A percentile compares a stretch with the other conserved stretches of the same genome.
phyloP scores from a whole-genome alignment of 768 basidiomycete species.

The Russula emetica region DNA sequence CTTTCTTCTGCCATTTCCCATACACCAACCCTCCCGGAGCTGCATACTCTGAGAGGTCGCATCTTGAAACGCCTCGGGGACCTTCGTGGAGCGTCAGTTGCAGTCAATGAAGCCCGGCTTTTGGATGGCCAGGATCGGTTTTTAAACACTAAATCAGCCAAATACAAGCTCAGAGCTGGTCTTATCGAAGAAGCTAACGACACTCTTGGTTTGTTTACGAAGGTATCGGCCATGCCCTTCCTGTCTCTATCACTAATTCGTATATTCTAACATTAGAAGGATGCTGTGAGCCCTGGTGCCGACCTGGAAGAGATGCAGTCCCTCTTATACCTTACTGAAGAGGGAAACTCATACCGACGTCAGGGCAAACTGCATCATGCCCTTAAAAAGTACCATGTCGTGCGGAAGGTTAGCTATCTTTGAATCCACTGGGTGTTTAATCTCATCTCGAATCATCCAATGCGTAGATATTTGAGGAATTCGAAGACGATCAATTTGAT shows the following conservation, averaged over 20 bases:
- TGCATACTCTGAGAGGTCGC: conserved; percentile 76
- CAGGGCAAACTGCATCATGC: conserved; percentile 69
- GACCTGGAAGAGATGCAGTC: conserved; percentile 98
- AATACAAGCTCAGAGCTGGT: conserved; percentile 84
- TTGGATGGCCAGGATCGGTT: conserved; percentile 95
- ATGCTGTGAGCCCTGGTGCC: conserved; percentile 60
- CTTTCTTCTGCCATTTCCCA: conserved; percentile 68
- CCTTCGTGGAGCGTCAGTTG: conserved; percentile 61
- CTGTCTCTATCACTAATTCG: not conserved
- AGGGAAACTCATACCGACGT: conserved; percentile 66
- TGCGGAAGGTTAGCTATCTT: conserved; percentile 56
- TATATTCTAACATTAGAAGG: conserved; percentile 57
- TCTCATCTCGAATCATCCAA: not conserved
- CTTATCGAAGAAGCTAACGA: conserved; percentile 69
- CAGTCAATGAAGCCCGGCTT: conserved; percentile 74
- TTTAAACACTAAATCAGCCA: conserved; percentile 89
- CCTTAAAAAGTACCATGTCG: conserved; percentile 75
- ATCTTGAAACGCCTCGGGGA: conserved; percentile 87
- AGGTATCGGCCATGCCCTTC: conserved; percentile 42
- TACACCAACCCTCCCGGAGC: conserved; percentile 91
- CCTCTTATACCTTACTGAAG: conserved; percentile 77
- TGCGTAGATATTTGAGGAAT: conserved; percentile 71
- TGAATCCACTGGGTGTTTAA: conserved; percentile 1
- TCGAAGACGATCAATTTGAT: conserved; percentile 96
- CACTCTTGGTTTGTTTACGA: conserved; percentile 84